These are phyloP conservation scores for Stemphylium lycopersici DNA, from an alignment of 2,329 filamentous ascomycete genomes.

Conservation along the genomic window DNA sequence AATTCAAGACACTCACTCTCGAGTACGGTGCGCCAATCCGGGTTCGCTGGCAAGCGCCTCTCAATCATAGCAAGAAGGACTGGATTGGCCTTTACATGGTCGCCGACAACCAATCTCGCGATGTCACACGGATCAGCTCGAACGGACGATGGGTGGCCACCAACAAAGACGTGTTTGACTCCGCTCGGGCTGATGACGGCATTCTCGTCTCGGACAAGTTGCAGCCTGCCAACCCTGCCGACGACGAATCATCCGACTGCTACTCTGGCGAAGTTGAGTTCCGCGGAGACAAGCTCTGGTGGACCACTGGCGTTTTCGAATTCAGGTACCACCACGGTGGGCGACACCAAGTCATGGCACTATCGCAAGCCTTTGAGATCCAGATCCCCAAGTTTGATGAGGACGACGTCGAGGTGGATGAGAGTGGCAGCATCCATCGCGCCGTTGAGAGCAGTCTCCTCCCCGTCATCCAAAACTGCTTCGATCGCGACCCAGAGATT, in stretches of 20 bases:
- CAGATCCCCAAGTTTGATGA: slow-evolving; percentile 82
- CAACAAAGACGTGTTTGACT: slow-evolving; percentile 76
- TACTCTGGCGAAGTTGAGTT: slow-evolving; percentile 85
- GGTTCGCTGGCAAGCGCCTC: slow-evolving; percentile 88
- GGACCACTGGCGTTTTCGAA: slow-evolving; percentile 95
- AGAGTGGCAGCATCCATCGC: slow-evolving; percentile 66
- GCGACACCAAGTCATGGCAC: slow-evolving; percentile 89
- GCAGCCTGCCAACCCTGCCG: slow-evolving; percentile 52
- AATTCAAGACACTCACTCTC: slow-evolving; percentile 76
- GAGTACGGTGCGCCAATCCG: slow-evolving; percentile 90
- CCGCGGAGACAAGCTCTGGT: slow-evolving; percentile 92
- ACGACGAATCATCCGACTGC: slow-evolving; percentile 62
- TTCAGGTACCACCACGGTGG: slow-evolving; percentile 96
- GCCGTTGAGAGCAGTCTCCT: slow-evolving; percentile 79
- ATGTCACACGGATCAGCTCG: slow-evolving; percentile 81
- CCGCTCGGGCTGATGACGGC: slow-evolving; percentile 74
- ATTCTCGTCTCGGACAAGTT: slow-evolving; percentile 73
- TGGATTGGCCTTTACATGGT: slow-evolving; percentile 98
- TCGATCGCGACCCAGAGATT: slow-evolving; percentile 89
- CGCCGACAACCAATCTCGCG: slow-evolving; percentile 86
- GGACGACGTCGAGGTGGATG: slow-evolving; percentile 66
- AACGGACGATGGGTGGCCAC: slow-evolving; percentile 90
- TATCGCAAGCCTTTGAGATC: slow-evolving; percentile 92
- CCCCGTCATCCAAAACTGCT: slow-evolving; percentile 86
- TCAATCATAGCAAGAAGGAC: slow-evolving; percentile 86